A percentile compares a stretch with the other conserved stretches of the same genome.
These are phyloP conservation scores for Podospora australis DNA, from an alignment of 495 filamentous ascomycete species.

Conservation along the genomic window DNA sequence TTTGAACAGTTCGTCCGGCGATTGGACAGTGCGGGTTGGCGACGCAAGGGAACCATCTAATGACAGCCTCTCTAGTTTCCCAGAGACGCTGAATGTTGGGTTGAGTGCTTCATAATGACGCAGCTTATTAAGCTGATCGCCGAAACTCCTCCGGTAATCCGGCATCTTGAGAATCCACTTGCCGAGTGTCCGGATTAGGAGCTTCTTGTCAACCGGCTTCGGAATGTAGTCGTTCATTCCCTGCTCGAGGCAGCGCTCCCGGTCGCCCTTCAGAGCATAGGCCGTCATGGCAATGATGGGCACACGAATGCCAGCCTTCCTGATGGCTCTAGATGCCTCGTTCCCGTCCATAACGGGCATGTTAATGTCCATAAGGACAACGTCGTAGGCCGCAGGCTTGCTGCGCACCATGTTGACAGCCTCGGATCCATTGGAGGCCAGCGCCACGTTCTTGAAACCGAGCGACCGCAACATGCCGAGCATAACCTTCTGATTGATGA, in stretches of 20 bases:
- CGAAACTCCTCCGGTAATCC: constrained; percentile 9
- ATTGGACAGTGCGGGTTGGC: too few species aligned
- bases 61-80: background rate
- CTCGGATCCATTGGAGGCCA: constrained; percentile 51
- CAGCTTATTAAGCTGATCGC: background rate
- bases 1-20: too few species aligned
- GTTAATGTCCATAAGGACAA: constrained; percentile 51
- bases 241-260: constrained; percentile 49
- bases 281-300: constrained; percentile 62
- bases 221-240: constrained; percentile 60
- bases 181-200: constrained; percentile 27
- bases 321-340: constrained; percentile 32
- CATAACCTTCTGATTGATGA: constrained; percentile 61
- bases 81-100: background rate
- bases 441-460: constrained; percentile 48
- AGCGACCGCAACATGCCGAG: constrained; percentile 49
- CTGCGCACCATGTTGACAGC: constrained; percentile 48
- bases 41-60: too few species aligned
- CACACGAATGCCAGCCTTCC: constrained; percentile 32
- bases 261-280: constrained; percentile 56
- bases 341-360: constrained; percentile 46
- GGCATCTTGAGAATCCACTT: constrained; percentile 36
- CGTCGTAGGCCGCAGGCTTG: constrained; percentile 45
- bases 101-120: background rate
- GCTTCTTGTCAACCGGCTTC: constrained; percentile 50